Evolutionary conservation across 441 rosid species (phyloP).

Genomic region (Biscutella auriculata): DNA sequence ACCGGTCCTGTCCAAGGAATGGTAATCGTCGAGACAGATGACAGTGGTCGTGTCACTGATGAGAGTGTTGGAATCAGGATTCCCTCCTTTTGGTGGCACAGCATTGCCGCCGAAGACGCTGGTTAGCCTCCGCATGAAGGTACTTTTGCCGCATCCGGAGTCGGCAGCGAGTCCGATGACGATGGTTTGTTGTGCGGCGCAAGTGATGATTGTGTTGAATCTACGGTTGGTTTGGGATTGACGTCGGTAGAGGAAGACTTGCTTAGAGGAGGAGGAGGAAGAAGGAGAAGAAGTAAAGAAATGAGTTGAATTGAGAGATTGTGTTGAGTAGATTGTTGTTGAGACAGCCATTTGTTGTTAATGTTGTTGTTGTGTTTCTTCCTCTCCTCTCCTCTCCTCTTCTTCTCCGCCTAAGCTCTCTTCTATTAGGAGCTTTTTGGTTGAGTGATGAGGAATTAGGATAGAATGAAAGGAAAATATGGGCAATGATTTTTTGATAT

Average conservation of each 20-base stretch:
- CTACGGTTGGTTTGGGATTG: conserved; percentile 22
- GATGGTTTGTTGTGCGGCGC: conserved; percentile 48
- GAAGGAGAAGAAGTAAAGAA: conserved; percentile 47
- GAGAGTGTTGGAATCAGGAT: conserved; percentile 94
- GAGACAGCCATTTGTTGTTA: conserved; percentile 50
- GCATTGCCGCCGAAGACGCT: conserved; percentile 96
- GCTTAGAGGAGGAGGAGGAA: conserved; percentile 33
- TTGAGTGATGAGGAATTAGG: conserved; percentile 23
- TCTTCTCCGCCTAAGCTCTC: conserved; percentile 22
- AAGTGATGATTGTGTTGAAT: conserved; percentile 33
- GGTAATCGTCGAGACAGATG: conserved; percentile 87
- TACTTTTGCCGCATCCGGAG: conserved; percentile 94
- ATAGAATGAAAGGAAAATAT: conserved; percentile 16
- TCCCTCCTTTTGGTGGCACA: conserved; percentile 87
- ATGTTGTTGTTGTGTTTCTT: background rate
- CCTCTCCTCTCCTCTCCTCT: background rate
- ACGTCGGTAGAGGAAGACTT: conserved; percentile 39
- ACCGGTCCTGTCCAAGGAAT: conserved; percentile 76
- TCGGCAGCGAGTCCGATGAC: conserved; percentile 95
- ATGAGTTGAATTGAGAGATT: conserved; percentile 61
- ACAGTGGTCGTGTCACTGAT: conserved; percentile 91
- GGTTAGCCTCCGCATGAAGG: conserved; percentile 90
- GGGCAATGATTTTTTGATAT: conserved; percentile 18
- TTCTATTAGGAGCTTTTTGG: background rate
- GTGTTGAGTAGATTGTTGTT: conserved; percentile 35